A percentile compares a stretch with the other conserved stretches of the same genome.
Evolutionary conservation across 495 filamentous ascomycete genomes (phyloP).

Genomic region (Jackrogersella minutella): DNA sequence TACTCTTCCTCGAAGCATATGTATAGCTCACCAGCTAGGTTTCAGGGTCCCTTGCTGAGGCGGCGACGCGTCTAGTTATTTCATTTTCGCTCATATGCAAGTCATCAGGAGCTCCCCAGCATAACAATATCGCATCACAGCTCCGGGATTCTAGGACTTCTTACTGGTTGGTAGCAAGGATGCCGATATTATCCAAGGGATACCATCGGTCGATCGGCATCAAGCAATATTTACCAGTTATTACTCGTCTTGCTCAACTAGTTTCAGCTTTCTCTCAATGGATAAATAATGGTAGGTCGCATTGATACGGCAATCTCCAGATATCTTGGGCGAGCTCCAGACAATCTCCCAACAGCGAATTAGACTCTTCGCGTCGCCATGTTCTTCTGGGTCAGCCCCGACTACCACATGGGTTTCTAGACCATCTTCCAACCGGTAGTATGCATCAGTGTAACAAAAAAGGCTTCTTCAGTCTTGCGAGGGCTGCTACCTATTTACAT

Average conservation of each 20-base stretch:
- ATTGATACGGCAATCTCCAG: conserved; percentile 42
- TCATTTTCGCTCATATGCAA: conserved; percentile 35
- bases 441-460: conserved; percentile 38
- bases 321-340: conserved; percentile 16
- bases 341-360: conserved; percentile 35
- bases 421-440: conserved; percentile 18
- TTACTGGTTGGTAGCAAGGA: conserved; percentile 22
- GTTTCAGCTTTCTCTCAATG: conserved; percentile 38
- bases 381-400: conserved; percentile 18
- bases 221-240: conserved; percentile 30
- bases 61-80: conserved; percentile 15
- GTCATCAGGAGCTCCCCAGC: conserved; percentile 38
- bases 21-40: conserved; percentile 29
- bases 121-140: conserved; percentile 23
- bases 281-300: conserved; percentile 32
- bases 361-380: conserved; percentile 8
- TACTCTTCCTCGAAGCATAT: conserved; percentile 16
- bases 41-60: conserved; percentile 27
- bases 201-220: conserved; percentile 31
- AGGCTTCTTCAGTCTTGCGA: conserved; percentile 19
- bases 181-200: conserved; percentile 34
- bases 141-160: conserved; percentile 14
- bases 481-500: conserved; percentile 11
- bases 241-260: conserved; percentile 10
- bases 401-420: conserved; percentile 19